Base-by-base conservation (phyloP, 495 filamentous ascomycete species). In the Lasiosphaeriaceae sp. region DNA sequence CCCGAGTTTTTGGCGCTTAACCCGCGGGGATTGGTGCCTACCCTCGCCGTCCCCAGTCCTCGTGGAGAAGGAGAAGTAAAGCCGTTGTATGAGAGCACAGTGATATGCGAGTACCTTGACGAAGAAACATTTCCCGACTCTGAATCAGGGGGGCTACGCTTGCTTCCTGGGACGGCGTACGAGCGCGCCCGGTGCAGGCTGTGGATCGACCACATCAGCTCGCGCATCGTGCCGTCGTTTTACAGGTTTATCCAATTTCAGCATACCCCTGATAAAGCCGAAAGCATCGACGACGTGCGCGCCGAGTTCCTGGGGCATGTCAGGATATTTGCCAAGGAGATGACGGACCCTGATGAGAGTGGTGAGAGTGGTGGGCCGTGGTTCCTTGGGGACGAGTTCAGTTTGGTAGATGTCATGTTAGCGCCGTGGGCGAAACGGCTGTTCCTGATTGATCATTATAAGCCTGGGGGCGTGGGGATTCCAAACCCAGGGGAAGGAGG, bases 361-460 rank as follows among this genome's bases (percentile, higher is more conserved):
- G 34, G 14, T 8, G 72, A 80, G 26, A 17, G 55, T 0, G 41
- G 49, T 8, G 86, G 85, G 1, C 86, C 84, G 0, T 89, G 80
- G 71, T 90, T 90, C 65, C 62, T 85, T 8, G 86, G 86, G 0
- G 59, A 70, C 14, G 71, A 74, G 44, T 76, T 85, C 11, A 73
- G 71, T 43, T 60, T 89, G 23, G 76, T 87, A 1, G 87, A 90
- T 68, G 71, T 89, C 23, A 79, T 83, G 59, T 66, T 87, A 6
- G 86, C 83, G 29, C 85, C 85, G 8, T 89, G 84, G 85, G 80
- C 83, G 7, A 76, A 87, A 58, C 75, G 86, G 47, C 62, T 90
- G 52, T 90, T 83, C 73, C 72, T 88, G 31, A 85, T 90, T 63
- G 85, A 90, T 66, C 75, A 87, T 53, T 89, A 84, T 57, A 90